Base-by-base conservation (phyloP, 2,329 filamentous ascomycete genomes). In the Colletotrichum gloeosporioides region DNA sequence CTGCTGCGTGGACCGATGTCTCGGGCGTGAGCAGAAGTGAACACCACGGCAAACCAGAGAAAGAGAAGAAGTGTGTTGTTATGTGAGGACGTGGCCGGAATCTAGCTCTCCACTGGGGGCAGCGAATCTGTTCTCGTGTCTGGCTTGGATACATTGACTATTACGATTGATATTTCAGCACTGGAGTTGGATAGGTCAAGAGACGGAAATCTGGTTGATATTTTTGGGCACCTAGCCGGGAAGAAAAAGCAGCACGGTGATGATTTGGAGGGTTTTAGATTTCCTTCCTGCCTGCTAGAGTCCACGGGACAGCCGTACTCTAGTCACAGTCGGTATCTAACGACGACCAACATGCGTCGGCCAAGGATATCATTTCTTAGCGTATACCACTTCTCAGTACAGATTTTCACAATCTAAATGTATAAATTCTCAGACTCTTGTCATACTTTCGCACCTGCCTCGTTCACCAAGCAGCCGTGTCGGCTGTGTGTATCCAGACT, bases 1-100 rank as follows among this genome's bases (percentile, higher is more conserved):
- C 83, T 77, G 85, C 85, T 10, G 89, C 85, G 22, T 92, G 90
- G 90, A 92, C 90, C 2, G 89, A 92, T 78, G 84, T 90, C 15
- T 84, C 87, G 1, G 83, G 81, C 29, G 79, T 73, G 65, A 82
- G 77, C 61, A 27, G 70, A 44, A 68, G 68, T 32, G 69, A 80
- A 22, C 78, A 77, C 10, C 78, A 83, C 31, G 73, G 78, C 36
- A 82, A 82, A 57, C 84, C 81, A 77, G 85, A 87, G 16, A 88
- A 84, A 80, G 85, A 87, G 18, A 88, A 84, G 80, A 91, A 88
- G 79, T 92, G 90, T 79, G 77, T 84, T 27, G 82, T 92, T 65
- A 92, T 92, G 90, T 92, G 82, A 86, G 57, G 59, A 36, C 13
- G 27, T 8, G 4, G 4, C 15, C 34, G 16, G 44, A 31, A 10